phyloP scores from a whole-genome alignment of 495 filamentous ascomycete genomes.

The Aspergillus cristatus region DNA sequence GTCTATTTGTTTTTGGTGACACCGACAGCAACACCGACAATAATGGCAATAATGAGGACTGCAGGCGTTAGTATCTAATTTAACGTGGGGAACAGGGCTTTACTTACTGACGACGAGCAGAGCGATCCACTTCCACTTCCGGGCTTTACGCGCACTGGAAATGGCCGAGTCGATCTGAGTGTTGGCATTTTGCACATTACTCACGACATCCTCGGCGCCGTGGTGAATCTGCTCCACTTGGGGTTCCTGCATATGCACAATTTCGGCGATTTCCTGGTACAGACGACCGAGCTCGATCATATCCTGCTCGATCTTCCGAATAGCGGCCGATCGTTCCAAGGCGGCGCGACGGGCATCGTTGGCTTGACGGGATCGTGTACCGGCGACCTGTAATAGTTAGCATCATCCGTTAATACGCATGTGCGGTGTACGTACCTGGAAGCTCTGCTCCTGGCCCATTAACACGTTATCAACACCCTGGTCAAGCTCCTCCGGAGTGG shows the following conservation, averaged over 20 bases:
- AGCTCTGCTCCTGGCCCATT: slow-evolving; percentile 62
- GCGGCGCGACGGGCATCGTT: slow-evolving; percentile 68
- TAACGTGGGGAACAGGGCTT: slow-evolving; percentile 1
- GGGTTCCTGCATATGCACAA: slow-evolving; percentile 76
- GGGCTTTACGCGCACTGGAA: slow-evolving; percentile 63
- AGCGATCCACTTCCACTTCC: slow-evolving; percentile 98
- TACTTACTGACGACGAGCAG: slow-evolving; percentile 70
- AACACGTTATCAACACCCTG: slow-evolving; percentile 64
- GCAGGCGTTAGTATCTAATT: slow-evolving; percentile 8
- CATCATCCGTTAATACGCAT: slow-evolving; percentile 9
- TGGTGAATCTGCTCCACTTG: slow-evolving; percentile 68
- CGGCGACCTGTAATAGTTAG: slow-evolving; percentile 36
- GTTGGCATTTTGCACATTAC: slow-evolving; percentile 73
- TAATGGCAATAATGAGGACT: slow-evolving; percentile 43
- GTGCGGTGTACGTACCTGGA: slow-evolving; percentile 49
- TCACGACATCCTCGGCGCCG: slow-evolving; percentile 67
- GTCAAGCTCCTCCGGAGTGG: slow-evolving; percentile 68
- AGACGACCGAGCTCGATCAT: slow-evolving; percentile 77
- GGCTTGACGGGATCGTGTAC: slow-evolving; percentile 71
- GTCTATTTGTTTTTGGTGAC: slow-evolving; percentile 30
- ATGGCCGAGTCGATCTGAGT: slow-evolving; percentile 70
- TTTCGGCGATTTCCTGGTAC: slow-evolving; percentile 74
- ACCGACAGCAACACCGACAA: slow-evolving; percentile 42
- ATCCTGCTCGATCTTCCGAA: slow-evolving; percentile 83
- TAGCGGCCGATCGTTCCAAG: slow-evolving; percentile 73